Conservation (phyloP, 768 basidiomycete species). For the Tricholoma sp. region DNA sequence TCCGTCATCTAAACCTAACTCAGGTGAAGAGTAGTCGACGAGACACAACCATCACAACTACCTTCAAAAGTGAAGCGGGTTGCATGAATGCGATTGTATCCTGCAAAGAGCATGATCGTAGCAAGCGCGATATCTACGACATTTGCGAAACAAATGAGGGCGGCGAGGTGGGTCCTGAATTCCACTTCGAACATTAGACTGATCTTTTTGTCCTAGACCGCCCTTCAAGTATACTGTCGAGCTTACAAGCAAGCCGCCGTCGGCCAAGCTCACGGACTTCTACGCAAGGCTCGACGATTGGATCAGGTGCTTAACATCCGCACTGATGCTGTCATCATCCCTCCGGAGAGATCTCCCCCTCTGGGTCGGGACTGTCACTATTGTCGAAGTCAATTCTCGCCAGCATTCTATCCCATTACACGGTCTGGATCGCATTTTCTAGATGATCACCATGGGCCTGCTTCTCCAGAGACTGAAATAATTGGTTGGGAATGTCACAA, state of each 20-base stretch:
- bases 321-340: conserved; percentile 27
- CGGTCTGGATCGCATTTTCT: not conserved
- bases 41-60: conserved; percentile 58
- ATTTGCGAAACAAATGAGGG: conserved; percentile 82
- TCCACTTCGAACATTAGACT: conserved; percentile 1
- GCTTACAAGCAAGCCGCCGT: conserved; percentile 78
- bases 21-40: conserved; percentile 77
- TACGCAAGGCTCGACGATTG: conserved; percentile 84
- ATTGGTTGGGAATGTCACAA: conserved; percentile 38
- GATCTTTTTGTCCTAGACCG: conserved; percentile 49
- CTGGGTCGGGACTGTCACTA: conserved; percentile 47
- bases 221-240: conserved; percentile 81
- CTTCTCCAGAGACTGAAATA: conserved; percentile 1
- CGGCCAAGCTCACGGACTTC: conserved; percentile 72
- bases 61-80: conserved; percentile 75
- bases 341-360: conserved; percentile 14
- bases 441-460: conserved; percentile 1
- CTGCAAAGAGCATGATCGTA: conserved; percentile 72
- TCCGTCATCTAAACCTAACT: not conserved
- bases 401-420: conserved; percentile 56
- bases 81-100: conserved; percentile 72
- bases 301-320: conserved; percentile 62
- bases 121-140: conserved; percentile 66
- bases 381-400: conserved; percentile 69
- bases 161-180: conserved; percentile 56